Evolutionary conservation across 1,139 yeast species (phyloP), one percentile per base, ranked within the genome.

Genomic region (Geotrichum klebahnii): DNA sequence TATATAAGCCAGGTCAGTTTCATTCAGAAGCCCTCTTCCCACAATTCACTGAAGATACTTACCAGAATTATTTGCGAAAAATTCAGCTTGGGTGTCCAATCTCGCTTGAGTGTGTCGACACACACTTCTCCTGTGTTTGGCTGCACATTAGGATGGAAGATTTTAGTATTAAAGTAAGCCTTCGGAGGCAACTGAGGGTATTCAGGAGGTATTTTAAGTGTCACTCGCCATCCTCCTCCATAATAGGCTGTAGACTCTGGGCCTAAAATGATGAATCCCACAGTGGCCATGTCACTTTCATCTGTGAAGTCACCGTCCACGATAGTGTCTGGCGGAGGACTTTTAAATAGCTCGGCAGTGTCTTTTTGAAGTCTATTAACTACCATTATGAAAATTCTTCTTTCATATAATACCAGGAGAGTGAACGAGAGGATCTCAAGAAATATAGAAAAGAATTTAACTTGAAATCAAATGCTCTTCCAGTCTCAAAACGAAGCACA

Each of bases 61-160:
- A 61, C 63, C 44, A 66, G 39, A 33, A 66, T 42, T 19, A 66
- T 61, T 28, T 62, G 64, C 17, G 46, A 51, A 41, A 66, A 52
- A 51, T 65, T 65, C 58, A 6, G 58, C 86, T 0, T 39, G 92
- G 92, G 1, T 5, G 85, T 76, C 95, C 95, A 87, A 53, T 76
- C 77, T 39, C 66, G 67, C 59, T 79, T 80, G 54, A 84, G 68
- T 10, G 88, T 82, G 64, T 86, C 94, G n/a, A 87, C 73, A 65
- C 96, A 87, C 3, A 85, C 83, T 57, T 82, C 89, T 0, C 95
- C 95, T 0, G 82, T 79, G n/a, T 64, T 58, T 44, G 79, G 74
- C 56, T 81, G 77, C 24, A 85, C 79, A 61, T 85, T 85, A n/a
- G 89, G 87, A 62, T 85, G 95, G 39, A 82, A 79, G 55, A 84